A percentile compares a stretch with the other conserved stretches of the same genome.
Evolutionary conservation across 345 rosid genomes (phyloP).

Genomic region (Corchorus capsularis): DNA sequence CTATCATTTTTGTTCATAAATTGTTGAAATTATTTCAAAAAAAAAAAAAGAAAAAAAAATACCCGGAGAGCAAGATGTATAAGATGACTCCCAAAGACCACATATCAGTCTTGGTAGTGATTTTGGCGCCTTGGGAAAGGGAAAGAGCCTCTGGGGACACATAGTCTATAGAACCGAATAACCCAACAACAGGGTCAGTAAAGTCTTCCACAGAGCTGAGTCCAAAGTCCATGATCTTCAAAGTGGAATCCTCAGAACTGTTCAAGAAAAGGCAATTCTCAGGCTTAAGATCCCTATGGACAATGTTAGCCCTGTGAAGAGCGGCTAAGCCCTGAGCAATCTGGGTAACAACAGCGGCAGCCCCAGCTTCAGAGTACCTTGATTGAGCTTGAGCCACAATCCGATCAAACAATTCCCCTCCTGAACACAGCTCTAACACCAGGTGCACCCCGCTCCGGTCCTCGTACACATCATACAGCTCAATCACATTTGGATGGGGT

Average conservation of each 20-base stretch:
- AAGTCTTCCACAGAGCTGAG: conserved; percentile 66
- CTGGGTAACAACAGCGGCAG: conserved; percentile 59
- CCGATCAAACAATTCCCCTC: conserved; percentile 62
- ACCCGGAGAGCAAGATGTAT: conserved; percentile 68
- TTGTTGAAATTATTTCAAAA: neutral
- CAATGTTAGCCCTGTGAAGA: conserved; percentile 50
- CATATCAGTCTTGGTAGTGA: conserved; percentile 57
- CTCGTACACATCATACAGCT: conserved; percentile 64
- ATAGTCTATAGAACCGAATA: conserved; percentile 69
- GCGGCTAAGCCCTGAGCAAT: conserved; percentile 55
- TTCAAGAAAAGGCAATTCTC: conserved; percentile 65
- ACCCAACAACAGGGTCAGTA: conserved; percentile 66
- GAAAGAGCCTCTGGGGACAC: conserved; percentile 73
- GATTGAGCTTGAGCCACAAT: conserved; percentile 46
- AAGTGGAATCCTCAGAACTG: conserved; percentile 45
- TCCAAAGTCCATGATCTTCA: conserved; percentile 79
- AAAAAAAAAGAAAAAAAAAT: neutral
- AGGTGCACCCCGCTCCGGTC: conserved; percentile 65
- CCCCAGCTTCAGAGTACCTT: conserved; percentile 45
- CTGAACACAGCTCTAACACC: conserved; percentile 62
- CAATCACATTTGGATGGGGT: conserved; percentile 61
- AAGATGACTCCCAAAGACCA: conserved; percentile 72
- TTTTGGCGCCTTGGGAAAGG: conserved; percentile 37
- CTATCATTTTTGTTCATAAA: too few species aligned
- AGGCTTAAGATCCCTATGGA: conserved; percentile 70